Conservation (phyloP, 495 filamentous ascomycete genomes). For the Neurospora terricola region DNA sequence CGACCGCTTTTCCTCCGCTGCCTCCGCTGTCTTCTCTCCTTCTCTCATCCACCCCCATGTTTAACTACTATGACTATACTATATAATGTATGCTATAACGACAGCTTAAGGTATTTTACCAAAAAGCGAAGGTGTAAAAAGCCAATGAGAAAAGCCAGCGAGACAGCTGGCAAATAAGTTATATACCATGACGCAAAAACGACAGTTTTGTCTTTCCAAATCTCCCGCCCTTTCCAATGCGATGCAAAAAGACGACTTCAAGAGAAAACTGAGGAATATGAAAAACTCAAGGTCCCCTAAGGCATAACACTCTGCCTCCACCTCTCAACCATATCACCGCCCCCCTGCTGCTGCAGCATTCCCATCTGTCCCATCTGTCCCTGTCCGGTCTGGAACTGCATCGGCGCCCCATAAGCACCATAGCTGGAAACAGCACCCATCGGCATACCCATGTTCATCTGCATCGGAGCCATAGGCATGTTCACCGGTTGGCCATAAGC, state of each 20-base stretch:
- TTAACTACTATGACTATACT: background rate
- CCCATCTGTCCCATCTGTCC: background rate
- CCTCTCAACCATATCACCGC: constrained; percentile 68
- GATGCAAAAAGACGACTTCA: too few relatives aligned
- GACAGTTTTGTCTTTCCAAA: background rate
- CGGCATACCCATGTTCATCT: background rate
- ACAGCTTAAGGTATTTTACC: background rate
- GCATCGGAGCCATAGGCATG: background rate
- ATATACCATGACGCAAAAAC: too few relatives aligned
- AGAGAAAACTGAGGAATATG: too few relatives aligned
- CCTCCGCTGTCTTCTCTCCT: background rate
- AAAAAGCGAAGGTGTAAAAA: background rate
- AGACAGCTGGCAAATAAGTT: too few relatives aligned
- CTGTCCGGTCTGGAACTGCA: constrained; percentile 4
- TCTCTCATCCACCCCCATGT: background rate
- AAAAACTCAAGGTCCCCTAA: constrained; percentile 5
- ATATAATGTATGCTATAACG: background rate
- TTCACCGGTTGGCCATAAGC: too few relatives aligned
- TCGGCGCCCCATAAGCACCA: constrained; percentile 22
- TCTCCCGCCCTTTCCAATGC: too few relatives aligned
- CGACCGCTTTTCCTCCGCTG: background rate
- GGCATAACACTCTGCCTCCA: constrained; percentile 79
- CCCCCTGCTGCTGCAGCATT: constrained; percentile 37
- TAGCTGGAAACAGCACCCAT: background rate
- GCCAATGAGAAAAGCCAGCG: too few relatives aligned